Percentiles rank a stretch among this genome's conserved stretches.
phyloP scores from a whole-genome alignment of 306 rosid genomes.

The Clitoria ternatea region DNA sequence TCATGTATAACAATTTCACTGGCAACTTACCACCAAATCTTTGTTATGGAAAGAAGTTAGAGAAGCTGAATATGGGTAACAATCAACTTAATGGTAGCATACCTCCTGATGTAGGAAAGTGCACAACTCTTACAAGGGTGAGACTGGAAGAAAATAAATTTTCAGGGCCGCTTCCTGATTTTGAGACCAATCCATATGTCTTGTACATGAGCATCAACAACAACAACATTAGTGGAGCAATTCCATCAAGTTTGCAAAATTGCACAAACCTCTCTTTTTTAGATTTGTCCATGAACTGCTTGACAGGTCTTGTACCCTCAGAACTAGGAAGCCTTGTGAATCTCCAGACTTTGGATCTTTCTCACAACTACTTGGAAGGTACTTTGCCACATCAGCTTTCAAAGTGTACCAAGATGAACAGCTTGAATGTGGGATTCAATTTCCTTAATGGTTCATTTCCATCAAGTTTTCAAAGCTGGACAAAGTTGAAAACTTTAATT shows the following conservation, averaged over 20 bases:
- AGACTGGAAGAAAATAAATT: slow-evolving; percentile 44
- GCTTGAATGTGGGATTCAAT: slow-evolving; percentile 66
- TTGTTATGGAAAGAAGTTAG: slow-evolving; percentile 59
- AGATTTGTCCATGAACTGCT: slow-evolving; percentile 48
- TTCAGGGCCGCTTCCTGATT: slow-evolving; percentile 60
- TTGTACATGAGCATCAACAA: slow-evolving; percentile 35
- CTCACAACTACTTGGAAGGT: slow-evolving; percentile 62
- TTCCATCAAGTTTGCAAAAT: slow-evolving; percentile 66
- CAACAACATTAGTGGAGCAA: slow-evolving; percentile 50
- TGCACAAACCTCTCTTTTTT: slow-evolving; percentile 49
- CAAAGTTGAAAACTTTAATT: slow-evolving; percentile 32
- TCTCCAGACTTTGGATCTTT: slow-evolving; percentile 42
- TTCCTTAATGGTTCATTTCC: slow-evolving; percentile 66
- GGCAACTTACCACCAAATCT: slow-evolving; percentile 72
- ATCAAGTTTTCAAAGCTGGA: slow-evolving; percentile 54
- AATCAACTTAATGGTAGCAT: slow-evolving; percentile 61
- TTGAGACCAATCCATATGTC: slow-evolving; percentile 34
- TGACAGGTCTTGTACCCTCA: slow-evolving; percentile 47
- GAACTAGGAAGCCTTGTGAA: slow-evolving; percentile 58
- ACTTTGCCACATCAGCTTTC: slow-evolving; percentile 63
- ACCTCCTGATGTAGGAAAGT: slow-evolving; percentile 62
- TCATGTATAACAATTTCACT: slow-evolving; percentile 47
- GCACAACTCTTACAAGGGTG: slow-evolving; percentile 60
- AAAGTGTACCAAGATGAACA: slow-evolving; percentile 38
- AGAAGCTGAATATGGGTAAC: slow-evolving; percentile 39